Evolutionary conservation across 768 basidiomycete genomes (phyloP), one percentile per base, ranked within the genome.

Genomic region (Rubroboletus pulcherrimus): DNA sequence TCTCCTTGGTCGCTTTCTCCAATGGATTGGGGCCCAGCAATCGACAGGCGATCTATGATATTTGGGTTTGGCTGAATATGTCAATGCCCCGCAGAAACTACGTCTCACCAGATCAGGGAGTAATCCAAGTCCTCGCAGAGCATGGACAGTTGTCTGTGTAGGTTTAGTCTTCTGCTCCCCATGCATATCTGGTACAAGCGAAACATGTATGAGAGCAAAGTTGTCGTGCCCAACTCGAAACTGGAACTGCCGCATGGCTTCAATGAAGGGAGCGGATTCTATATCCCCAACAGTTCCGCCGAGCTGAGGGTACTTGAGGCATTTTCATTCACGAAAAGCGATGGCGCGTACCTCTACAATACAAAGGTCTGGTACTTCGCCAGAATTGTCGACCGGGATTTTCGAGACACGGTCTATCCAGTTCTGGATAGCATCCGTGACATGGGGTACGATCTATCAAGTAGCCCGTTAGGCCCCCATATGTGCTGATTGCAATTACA

Each of bases 241-340:
- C 69, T 99, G 96, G 80, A 99, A 99, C 71, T 99, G 96, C n/a
- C 96, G 86, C 89, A 99, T 94, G 0, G 96, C 96, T 72, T 99
- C 96, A 44, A 99, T 80, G 72, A 99, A 99, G 3, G 96, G 96
- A 4, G 95, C 95, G 7, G 93, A 97, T 66, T 99, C 96, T 69
- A 99, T 99, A 66, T 99, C 96, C 43, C 96, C 96, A 15, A 99
- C 96, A 0, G 96, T 99, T 21, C 96, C 96, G 53, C 96, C 96
- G 58, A 99, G 89, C 93, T 95, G 58, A n/a, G 7, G 14, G 38
- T 5, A 17, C 21, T 35, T 62, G 52, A 65, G 48, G 51, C 3
- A 12, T 30, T 38, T 53, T 15, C n/a, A 34, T 21, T 51, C 34
- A 39, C 50, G 42, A 38, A 29, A 24, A 49, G 50, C 30, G 49